These are phyloP conservation scores for Zoysia matrella DNA, from an alignment of 202 grass and related monocot genomes.

Conservation along the genomic window DNA sequence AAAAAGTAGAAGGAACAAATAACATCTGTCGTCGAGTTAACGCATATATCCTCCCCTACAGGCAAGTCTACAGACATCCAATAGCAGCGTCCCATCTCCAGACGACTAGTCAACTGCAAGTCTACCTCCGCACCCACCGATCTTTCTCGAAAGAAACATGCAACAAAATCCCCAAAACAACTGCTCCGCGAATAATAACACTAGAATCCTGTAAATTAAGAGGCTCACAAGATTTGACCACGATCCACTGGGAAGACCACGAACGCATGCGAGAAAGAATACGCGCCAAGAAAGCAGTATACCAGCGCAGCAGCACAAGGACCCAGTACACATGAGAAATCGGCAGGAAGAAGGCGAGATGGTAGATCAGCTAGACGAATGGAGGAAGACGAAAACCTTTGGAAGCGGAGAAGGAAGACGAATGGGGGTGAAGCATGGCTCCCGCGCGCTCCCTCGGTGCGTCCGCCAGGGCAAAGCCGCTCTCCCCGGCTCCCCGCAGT, in stretches of 20 bases:
- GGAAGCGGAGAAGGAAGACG: conserved; percentile 33
- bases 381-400: conserved; percentile 42
- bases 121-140: not conserved
- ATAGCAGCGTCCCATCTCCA: conserved; percentile 2
- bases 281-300: not conserved
- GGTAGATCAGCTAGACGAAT: not conserved
- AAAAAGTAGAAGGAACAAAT: not conserved
- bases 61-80: conserved; percentile 25
- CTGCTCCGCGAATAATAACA: conserved; percentile 9
- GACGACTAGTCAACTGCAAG: conserved; percentile 32
- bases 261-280: conserved; percentile 16
- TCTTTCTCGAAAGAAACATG: conserved; percentile 8
- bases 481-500: conserved; percentile 13
- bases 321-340: conserved; percentile 1
- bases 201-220: not conserved
- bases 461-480: conserved; percentile 29
- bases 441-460: conserved; percentile 47
- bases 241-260: not conserved
- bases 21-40: not conserved
- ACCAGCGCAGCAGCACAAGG: not conserved
- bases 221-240: not conserved
- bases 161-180: conserved; percentile 28
- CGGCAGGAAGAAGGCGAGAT: not conserved
- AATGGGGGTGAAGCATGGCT: conserved; percentile 45
- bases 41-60: conserved; percentile 13